phyloP scores from a whole-genome alignment of 2,329 filamentous ascomycete species.

The Talaromyces atroroseus region DNA sequence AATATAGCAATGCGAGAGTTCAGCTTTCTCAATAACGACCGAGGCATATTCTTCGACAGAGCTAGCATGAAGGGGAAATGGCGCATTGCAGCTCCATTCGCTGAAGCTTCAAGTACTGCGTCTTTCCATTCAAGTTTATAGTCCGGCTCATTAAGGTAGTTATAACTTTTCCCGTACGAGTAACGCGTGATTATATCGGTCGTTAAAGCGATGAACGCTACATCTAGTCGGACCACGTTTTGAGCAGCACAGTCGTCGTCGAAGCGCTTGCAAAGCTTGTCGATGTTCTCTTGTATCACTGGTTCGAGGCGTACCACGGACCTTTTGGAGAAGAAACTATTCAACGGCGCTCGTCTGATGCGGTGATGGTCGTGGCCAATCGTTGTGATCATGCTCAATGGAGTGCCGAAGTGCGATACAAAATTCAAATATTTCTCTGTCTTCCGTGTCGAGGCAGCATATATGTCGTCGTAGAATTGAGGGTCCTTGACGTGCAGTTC shows the following conservation, averaged over 20 bases:
- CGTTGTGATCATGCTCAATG: constrained; percentile 17
- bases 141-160: constrained; percentile 25
- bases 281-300: constrained; percentile 22
- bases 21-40: constrained; percentile 8
- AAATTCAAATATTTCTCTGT: constrained; percentile 23
- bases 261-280: constrained; percentile 24
- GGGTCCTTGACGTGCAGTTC: constrained; percentile 32
- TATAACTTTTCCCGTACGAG: constrained; percentile 29
- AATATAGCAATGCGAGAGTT: constrained; percentile 1
- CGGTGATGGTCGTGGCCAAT: constrained; percentile 21
- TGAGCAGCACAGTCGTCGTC: constrained; percentile 14
- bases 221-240: constrained; percentile 20
- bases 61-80: background rate
- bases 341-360: constrained; percentile 19
- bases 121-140: constrained; percentile 22
- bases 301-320: constrained; percentile 23
- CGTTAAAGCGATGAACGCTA: constrained; percentile 25
- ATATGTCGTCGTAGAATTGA: constrained; percentile 29
- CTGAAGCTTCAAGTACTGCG: constrained; percentile 16
- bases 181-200: constrained; percentile 38
- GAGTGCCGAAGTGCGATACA: constrained; percentile 16
- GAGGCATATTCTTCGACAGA: constrained; percentile 1
- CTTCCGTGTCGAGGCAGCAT: constrained; percentile 20
- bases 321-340: constrained; percentile 25
- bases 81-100: background rate